A percentile compares a stretch with the other conserved stretches of the same genome.
Conservation (phyloP, 148 eudicot genomes). For the Nepenthes mirabilis region DNA sequence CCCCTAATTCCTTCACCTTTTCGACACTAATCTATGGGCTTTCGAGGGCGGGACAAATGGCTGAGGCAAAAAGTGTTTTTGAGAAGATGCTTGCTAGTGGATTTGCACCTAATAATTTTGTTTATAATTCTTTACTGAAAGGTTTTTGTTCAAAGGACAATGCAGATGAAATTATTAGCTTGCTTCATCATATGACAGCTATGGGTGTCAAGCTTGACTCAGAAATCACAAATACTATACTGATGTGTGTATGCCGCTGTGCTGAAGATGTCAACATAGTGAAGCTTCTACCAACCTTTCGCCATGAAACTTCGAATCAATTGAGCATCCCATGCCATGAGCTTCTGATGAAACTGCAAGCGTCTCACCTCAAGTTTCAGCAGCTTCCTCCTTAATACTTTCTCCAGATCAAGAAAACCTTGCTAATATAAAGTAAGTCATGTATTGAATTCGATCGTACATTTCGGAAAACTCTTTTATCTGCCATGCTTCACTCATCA, state of each 20-base stretch:
- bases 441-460: no score
- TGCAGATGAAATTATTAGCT: constrained; percentile 36
- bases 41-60: constrained; percentile 43
- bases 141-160: constrained; percentile 37
- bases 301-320: constrained; percentile 30
- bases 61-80: constrained; percentile 46
- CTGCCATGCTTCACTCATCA: no score
- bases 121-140: constrained; percentile 45
- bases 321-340: constrained; percentile 32
- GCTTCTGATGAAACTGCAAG: constrained; percentile 33
- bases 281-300: constrained; percentile 47
- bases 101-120: constrained; percentile 27
- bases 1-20: constrained; percentile 42
- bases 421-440: no score
- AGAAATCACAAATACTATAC: constrained; percentile 32
- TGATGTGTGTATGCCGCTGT: constrained; percentile 33
- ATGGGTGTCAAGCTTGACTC: constrained; percentile 41
- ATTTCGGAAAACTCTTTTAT: no score
- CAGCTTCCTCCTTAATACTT: no score
- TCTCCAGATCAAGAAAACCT: no score
- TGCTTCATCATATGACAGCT: constrained; percentile 65
- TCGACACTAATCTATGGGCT: constrained; percentile 38
- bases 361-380: constrained; percentile 16
- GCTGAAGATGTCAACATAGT: constrained; percentile 28
- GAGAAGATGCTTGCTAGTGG: constrained; percentile 49